Evolutionary conservation across 106 monocot genomes (phyloP).

Genomic region (Apostasia shenzhenica): DNA sequence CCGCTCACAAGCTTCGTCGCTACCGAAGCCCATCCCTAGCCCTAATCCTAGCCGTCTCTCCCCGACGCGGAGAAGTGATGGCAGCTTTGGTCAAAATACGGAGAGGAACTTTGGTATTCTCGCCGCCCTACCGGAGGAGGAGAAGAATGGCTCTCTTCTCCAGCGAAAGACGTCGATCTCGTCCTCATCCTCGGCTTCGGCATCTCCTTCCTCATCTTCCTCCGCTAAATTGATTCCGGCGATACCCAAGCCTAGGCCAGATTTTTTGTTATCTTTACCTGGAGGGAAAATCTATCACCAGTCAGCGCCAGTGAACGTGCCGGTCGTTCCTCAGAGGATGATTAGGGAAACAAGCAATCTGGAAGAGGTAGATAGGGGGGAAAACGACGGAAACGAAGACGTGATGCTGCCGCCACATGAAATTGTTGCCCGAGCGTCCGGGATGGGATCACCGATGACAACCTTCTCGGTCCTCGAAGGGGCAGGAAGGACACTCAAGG

Average conservation of each 20-base stretch:
- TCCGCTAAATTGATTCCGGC: slow-evolving; percentile 30
- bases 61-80: background rate
- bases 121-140: slow-evolving; percentile 52
- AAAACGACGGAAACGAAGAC: slow-evolving; percentile 18
- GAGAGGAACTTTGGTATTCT: slow-evolving; percentile 56
- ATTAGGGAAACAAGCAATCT: slow-evolving; percentile 2
- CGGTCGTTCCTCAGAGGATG: slow-evolving; percentile 21
- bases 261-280: slow-evolving; percentile 9
- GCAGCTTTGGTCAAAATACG: slow-evolving; percentile 7
- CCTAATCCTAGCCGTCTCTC: slow-evolving; percentile 1
- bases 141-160: slow-evolving; percentile 15
- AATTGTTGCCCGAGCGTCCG: slow-evolving; percentile 58
- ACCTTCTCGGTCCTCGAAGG: slow-evolving; percentile 82
- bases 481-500: slow-evolving; percentile 73
- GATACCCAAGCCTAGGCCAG: slow-evolving; percentile 30
- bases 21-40: slow-evolving; percentile 4
- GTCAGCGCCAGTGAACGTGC: slow-evolving; percentile 70
- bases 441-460: slow-evolving; percentile 44
- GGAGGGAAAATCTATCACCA: slow-evolving; percentile 29
- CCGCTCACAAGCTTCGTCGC: background rate
- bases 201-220: slow-evolving; percentile 19
- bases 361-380: slow-evolving; percentile 6
- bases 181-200: slow-evolving; percentile 22
- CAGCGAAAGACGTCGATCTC: slow-evolving; percentile 27
- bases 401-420: slow-evolving; percentile 81